A percentile compares a stretch with the other conserved stretches of the same genome.
Conservation (phyloP, 1,284 basidiomycete genomes). For the Leccinum pseudoinsigne region DNA sequence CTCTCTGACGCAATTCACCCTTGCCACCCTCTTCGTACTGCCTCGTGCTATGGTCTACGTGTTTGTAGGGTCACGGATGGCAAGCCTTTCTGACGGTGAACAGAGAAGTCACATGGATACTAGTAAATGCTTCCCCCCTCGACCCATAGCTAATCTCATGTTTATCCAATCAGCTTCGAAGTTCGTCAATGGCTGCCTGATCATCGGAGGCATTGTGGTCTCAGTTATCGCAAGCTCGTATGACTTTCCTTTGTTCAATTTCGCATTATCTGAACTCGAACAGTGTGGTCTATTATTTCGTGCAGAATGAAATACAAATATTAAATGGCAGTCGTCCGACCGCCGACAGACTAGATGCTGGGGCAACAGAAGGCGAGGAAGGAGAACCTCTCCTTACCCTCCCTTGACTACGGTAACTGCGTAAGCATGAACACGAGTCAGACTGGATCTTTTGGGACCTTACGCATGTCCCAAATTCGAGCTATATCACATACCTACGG, state of each 20-base stretch:
- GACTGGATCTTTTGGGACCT: background rate
- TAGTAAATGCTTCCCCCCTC: constrained; percentile 41
- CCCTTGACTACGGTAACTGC: constrained; percentile 4
- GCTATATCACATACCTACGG: constrained; percentile 1
- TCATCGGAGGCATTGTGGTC: constrained; percentile 57
- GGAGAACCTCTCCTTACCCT: constrained; percentile 55
- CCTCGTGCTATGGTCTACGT: constrained; percentile 73
- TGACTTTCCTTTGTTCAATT: constrained; percentile 27
- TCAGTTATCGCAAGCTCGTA: constrained; percentile 66
- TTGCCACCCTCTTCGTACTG: constrained; percentile 68
- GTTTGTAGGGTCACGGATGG: constrained; percentile 78
- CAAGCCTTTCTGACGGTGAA: constrained; percentile 73
- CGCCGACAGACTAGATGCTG: constrained; percentile 56
- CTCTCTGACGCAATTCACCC: constrained; percentile 69
- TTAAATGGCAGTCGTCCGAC: constrained; percentile 51
- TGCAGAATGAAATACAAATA: constrained; percentile 60
- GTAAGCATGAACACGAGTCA: background rate
- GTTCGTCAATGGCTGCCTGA: constrained; percentile 58
- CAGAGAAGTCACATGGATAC: constrained; percentile 75
- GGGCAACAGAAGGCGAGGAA: constrained; percentile 66
- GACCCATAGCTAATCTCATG: constrained; percentile 12
- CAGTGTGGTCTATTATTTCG: constrained; percentile 64
- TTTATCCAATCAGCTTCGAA: constrained; percentile 50
- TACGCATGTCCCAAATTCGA: background rate
- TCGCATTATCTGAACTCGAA: constrained; percentile 8